phyloP scores from a whole-genome alignment of 2,329 filamentous ascomycete genomes.

The Hymenoscyphus salicellus region DNA sequence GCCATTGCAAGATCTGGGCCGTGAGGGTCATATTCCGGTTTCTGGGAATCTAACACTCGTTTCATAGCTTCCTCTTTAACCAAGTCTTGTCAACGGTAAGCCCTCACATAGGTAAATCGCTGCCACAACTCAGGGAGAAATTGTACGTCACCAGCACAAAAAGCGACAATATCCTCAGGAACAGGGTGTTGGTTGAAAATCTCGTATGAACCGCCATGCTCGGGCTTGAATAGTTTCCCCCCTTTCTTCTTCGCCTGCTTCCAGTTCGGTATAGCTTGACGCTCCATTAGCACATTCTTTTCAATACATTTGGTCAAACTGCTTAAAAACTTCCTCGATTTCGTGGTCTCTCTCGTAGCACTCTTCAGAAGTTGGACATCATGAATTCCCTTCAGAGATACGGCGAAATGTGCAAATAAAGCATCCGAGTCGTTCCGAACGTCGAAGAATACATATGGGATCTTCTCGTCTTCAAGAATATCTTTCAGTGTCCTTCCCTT shows the following conservation, averaged over 20 bases:
- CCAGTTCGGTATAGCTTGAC: conserved; percentile 7
- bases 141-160: conserved; percentile 47
- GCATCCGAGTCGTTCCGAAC: conserved; percentile 58
- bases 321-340: conserved; percentile 30
- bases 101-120: not conserved
- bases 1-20: not conserved
- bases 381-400: conserved; percentile 8
- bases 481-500: conserved; percentile 30
- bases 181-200: conserved; percentile 49
- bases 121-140: conserved; percentile 41
- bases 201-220: conserved; percentile 43
- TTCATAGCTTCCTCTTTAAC: not conserved
- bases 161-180: conserved; percentile 38
- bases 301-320: conserved; percentile 42
- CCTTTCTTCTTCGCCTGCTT: conserved; percentile 39
- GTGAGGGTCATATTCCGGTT: not conserved
- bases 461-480: conserved; percentile 31
- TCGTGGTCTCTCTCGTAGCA: conserved; percentile 9
- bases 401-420: conserved; percentile 39
- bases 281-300: conserved; percentile 8
- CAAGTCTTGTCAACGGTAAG: not conserved
- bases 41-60: not conserved
- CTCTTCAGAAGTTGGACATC: conserved; percentile 21
- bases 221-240: conserved; percentile 38
- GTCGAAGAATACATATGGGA: conserved; percentile 47